Evolutionary conservation across 352 stramenopile species (phyloP), one percentile per base, ranked within the genome.

Genomic region (Phytophthora crassamura): DNA sequence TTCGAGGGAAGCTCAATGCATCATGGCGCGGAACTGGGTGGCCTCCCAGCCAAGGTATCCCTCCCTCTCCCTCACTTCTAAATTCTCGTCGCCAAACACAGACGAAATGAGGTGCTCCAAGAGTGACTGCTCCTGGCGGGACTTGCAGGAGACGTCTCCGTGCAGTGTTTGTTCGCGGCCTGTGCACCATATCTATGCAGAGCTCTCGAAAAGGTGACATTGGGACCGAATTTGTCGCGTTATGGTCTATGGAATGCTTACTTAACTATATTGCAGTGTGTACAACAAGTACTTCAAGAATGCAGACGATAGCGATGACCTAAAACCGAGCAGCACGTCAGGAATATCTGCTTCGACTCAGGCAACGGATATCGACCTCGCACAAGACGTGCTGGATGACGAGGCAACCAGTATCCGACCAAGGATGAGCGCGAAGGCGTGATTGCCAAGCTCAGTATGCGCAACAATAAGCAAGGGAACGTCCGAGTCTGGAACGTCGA

Each of bases 401-500:
- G 7, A 49, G 20, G 8, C 18, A 7, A 5, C 16, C 18, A 56
- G 18, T 46, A 56, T 25, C 14, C 49, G 22, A 38, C 3, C 4
- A 56, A 45, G 22, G 18, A 48, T 16, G 47, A 42, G n/a, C 32
- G 22, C 16, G 47, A 54, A 33, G 9, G 7, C 5, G 49, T 46
- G 16, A 15, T 46, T 10, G 18, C 14, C 4, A 47, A 47, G 35
- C 7, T 57, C 5, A 46, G 7, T 10, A 40, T 47, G 12, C 32
- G 47, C 11, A 30, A 33, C 34, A 46, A 34, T 9, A 42, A 50
- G 12, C 1, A 8, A 14, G 7, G 11, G 2, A 42, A 49, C 20
- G 35, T 35, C 7, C n/a, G 22, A 11, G 50, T 40, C 2, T 47
- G 51, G 51, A 53, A 61, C 12, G 53, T 53, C 0, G 53, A 53